These are phyloP conservation scores for Diplodia sapinea DNA, from an alignment of 2,329 filamentous ascomycete genomes.

Conservation along the genomic window DNA sequence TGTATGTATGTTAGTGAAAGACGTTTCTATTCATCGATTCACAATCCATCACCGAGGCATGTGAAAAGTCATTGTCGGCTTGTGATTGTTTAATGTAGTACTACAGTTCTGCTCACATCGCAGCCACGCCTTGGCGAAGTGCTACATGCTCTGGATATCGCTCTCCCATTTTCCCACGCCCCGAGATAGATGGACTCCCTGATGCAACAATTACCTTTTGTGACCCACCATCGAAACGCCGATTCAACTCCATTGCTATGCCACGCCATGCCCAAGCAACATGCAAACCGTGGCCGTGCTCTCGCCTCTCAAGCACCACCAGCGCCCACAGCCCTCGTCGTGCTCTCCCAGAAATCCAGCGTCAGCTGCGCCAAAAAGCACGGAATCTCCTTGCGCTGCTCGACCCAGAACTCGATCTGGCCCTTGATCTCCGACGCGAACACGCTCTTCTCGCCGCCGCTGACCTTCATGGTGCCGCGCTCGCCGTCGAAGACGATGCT, in stretches of 20 bases:
- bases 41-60: too few relatives aligned
- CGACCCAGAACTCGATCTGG: constrained; percentile 93
- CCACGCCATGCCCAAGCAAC: background rate
- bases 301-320: background rate
- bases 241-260: background rate
- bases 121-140: too few relatives aligned
- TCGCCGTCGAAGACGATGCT: constrained; percentile 86
- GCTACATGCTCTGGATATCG: too few relatives aligned
- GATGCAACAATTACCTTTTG: too few relatives aligned
- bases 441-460: constrained; percentile 81
- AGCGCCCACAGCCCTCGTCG: constrained; percentile 46
- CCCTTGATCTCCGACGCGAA: constrained; percentile 86
- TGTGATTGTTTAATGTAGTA: too few relatives aligned
- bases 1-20: too few relatives aligned
- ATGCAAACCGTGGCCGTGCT: too few relatives aligned
- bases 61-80: too few relatives aligned
- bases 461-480: constrained; percentile 96
- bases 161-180: too few relatives aligned
- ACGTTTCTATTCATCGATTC: too few relatives aligned
- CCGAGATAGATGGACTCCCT: too few relatives aligned
- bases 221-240: background rate
- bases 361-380: constrained; percentile 91
- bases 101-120: too few relatives aligned
- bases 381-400: constrained; percentile 90
- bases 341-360: constrained; percentile 82